These are phyloP conservation scores for Lachancea waltii DNA, from an alignment of 805 yeast species.

Conservation along the genomic window DNA sequence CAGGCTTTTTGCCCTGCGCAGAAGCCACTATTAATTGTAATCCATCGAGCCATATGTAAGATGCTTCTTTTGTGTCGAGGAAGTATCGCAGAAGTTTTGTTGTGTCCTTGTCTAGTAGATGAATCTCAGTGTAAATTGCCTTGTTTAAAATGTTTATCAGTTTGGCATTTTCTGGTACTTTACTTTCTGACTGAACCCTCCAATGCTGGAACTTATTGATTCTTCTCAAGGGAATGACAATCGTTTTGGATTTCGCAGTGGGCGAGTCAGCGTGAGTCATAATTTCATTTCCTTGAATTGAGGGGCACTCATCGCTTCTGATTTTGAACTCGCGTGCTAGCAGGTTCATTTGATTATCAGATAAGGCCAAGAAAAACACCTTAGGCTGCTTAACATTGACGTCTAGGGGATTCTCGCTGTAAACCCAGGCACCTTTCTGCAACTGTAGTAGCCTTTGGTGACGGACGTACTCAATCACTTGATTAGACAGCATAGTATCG, in stretches of 20 bases:
- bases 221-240: constrained; percentile 44
- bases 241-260: constrained; percentile 19
- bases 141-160: constrained; percentile 54
- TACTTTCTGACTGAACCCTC: constrained; percentile 43
- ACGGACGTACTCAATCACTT: constrained; percentile 63
- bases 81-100: constrained; percentile 50
- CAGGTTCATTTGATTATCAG: constrained; percentile 58
- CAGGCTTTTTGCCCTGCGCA: constrained; percentile 8
- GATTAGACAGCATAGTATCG: constrained; percentile 42
- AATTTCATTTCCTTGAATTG: constrained; percentile 50
- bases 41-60: constrained; percentile 76
- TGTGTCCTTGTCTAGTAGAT: constrained; percentile 39
- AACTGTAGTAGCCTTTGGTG: constrained; percentile 69
- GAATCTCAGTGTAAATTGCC: constrained; percentile 49
- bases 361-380: constrained; percentile 51
- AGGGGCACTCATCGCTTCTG: constrained; percentile 44
- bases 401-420: constrained; percentile 47
- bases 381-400: constrained; percentile 29
- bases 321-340: constrained; percentile 53
- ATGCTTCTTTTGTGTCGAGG: constrained; percentile 62
- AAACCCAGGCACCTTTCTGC: constrained; percentile 79
- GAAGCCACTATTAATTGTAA: constrained; percentile 43
- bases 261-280: constrained; percentile 8
- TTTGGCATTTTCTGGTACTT: constrained; percentile 37
- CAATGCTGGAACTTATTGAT: constrained; percentile 46